Evolutionary conservation across 176 grass and related monocot species (phyloP).

Genomic region (Hyparrhenia diplandra): DNA sequence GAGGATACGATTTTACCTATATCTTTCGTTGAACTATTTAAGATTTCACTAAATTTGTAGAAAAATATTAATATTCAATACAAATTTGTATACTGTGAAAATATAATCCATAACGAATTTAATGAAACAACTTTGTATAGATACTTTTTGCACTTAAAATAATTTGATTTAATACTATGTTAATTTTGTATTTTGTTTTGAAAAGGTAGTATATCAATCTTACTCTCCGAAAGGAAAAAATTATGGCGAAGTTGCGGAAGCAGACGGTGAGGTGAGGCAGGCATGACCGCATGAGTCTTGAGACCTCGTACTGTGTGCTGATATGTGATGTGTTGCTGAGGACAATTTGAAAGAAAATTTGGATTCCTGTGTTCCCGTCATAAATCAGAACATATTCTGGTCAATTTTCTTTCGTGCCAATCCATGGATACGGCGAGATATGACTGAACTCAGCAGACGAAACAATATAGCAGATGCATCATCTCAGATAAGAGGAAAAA

Average conservation of each 20-base stretch:
- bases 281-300: neutral
- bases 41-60: neutral
- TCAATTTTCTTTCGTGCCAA: constrained; percentile 14
- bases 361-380: neutral
- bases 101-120: neutral
- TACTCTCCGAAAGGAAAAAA: neutral
- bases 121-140: neutral
- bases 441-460: neutral
- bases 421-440: constrained; percentile 35
- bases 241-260: neutral
- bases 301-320: neutral
- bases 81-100: neutral
- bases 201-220: neutral
- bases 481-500: neutral
- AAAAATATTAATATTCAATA: neutral
- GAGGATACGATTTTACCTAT: neutral
- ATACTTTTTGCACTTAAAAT: neutral
- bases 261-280: neutral
- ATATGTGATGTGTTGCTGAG: neutral
- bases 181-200: neutral
- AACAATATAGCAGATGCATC: neutral
- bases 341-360: neutral
- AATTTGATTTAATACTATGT: neutral
- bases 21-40: neutral
- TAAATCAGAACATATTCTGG: constrained; percentile 14